phyloP scores from a whole-genome alignment of 2,329 filamentous ascomycete species.

The Penicillium corylophilum region DNA sequence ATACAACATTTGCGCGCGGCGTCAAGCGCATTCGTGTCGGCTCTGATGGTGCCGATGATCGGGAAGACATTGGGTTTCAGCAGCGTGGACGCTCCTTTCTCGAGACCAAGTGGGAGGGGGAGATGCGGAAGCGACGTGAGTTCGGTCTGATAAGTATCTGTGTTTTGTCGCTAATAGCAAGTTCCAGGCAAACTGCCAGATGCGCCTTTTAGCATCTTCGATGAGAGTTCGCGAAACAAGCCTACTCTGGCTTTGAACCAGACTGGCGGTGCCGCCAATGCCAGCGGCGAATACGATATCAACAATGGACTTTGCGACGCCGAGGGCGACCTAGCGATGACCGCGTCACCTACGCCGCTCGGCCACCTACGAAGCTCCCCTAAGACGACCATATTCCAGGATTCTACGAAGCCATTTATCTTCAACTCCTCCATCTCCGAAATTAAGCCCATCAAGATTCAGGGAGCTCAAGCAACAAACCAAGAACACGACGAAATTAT shows the following conservation, averaged over 20 bases:
- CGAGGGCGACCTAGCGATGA: constrained; percentile 9
- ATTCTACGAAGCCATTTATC: background rate
- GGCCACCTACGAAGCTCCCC: constrained; percentile 1
- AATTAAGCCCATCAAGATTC: constrained; percentile 11
- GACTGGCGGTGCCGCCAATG: background rate
- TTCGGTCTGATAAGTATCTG: constrained; percentile 24
- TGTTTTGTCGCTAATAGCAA: constrained; percentile 4
- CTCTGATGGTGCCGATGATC: constrained; percentile 7
- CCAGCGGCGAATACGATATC: background rate
- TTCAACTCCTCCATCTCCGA: constrained; percentile 3
- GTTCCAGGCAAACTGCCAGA: constrained; percentile 23
- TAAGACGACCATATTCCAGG: constrained; percentile 12
- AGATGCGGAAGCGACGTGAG: constrained; percentile 35
- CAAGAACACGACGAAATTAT: constrained; percentile 2
- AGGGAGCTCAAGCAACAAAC: constrained; percentile 5
- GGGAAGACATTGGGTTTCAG: constrained; percentile 11
- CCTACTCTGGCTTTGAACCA: background rate
- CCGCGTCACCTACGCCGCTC: constrained; percentile 8
- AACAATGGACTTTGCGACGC: background rate
- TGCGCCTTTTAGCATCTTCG: constrained; percentile 17
- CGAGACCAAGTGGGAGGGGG: constrained; percentile 44
- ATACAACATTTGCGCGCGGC: constrained; percentile 30
- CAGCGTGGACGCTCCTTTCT: constrained; percentile 37
- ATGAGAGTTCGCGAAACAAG: constrained; percentile 8
- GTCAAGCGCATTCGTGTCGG: constrained; percentile 38